phyloP scores from a whole-genome alignment of 2,329 filamentous ascomycete genomes.

The Aureobasidium leucospermi region DNA sequence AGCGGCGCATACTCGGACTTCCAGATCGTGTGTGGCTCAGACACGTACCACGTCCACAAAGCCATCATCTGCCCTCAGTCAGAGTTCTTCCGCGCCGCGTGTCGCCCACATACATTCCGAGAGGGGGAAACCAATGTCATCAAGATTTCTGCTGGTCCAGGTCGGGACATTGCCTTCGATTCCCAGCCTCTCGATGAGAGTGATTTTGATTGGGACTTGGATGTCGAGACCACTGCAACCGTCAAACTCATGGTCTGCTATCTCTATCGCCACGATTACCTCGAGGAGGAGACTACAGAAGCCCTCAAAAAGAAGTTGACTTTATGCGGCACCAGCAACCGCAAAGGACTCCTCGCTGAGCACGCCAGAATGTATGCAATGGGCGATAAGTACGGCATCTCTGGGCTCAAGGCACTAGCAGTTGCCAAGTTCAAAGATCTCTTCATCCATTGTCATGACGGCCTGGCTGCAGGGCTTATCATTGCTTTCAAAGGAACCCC shows the following conservation, averaged over 20 bases:
- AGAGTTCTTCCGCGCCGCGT: slow-evolving; percentile 20
- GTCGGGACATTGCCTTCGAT: neutral
- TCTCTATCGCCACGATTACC: neutral
- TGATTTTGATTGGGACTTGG: neutral
- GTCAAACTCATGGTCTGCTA: neutral
- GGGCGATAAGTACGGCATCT: neutral
- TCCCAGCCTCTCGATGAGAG: neutral
- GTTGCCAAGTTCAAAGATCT: neutral
- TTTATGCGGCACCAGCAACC: too few relatives aligned
- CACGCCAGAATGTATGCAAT: neutral
- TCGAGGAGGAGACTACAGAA: neutral
- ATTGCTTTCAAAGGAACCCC: neutral
- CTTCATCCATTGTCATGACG: too few relatives aligned
- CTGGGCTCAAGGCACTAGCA: neutral
- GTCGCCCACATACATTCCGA: slow-evolving; percentile 12
- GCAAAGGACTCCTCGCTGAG: neutral
- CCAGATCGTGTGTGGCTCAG: slow-evolving; percentile 18
- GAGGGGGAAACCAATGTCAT: neutral
- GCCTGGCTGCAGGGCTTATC: neutral
- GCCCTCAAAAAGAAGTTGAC: neutral
- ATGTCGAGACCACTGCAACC: neutral
- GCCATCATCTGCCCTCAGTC: slow-evolving; percentile 20
- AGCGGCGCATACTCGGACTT: slow-evolving; percentile 19
- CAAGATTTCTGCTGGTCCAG: neutral
- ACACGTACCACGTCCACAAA: slow-evolving; percentile 20